phyloP scores from a whole-genome alignment of 2,329 filamentous ascomycete species.

The Claviceps sp. region DNA sequence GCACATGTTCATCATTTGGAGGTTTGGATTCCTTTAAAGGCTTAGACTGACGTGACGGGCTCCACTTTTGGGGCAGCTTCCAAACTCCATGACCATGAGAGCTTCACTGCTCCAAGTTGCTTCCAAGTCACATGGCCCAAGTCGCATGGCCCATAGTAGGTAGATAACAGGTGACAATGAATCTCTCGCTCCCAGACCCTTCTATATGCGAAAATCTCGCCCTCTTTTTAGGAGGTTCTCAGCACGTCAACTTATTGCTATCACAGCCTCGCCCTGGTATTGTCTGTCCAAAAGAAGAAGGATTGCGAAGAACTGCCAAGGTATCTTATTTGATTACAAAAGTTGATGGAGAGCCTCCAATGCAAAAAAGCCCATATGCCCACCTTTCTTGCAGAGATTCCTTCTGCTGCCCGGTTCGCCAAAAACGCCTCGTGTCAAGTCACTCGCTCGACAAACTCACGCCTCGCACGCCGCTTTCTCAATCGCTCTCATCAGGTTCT shows the following conservation, averaged over 20 bases:
- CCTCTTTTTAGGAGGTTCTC: not conserved
- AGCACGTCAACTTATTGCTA: not conserved
- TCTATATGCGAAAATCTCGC: no score
- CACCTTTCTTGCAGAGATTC: not conserved
- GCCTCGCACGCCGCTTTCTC: not conserved
- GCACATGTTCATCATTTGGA: not conserved
- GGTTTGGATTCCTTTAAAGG: not conserved
- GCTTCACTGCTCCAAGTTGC: no score
- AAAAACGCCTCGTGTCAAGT: not conserved
- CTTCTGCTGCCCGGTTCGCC: not conserved
- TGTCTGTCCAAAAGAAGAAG: no score
- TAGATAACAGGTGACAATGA: not conserved
- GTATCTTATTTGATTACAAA: not conserved
- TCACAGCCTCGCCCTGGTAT: not conserved
- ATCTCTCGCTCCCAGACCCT: no score
- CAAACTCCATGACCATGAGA: not conserved
- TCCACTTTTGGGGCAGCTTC: constrained; percentile 2
- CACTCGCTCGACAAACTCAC: not conserved
- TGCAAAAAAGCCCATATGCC: not conserved
- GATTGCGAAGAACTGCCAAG: not conserved
- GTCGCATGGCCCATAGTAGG: not conserved
- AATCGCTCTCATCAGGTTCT: not conserved
- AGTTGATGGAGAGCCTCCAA: not conserved
- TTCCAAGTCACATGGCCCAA: no score
- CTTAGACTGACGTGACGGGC: not conserved